Percentiles rank a stretch among this genome's conserved stretches.
Evolutionary conservation across 345 rosid genomes (phyloP).

Genomic region (Tarenaya hassleriana): DNA sequence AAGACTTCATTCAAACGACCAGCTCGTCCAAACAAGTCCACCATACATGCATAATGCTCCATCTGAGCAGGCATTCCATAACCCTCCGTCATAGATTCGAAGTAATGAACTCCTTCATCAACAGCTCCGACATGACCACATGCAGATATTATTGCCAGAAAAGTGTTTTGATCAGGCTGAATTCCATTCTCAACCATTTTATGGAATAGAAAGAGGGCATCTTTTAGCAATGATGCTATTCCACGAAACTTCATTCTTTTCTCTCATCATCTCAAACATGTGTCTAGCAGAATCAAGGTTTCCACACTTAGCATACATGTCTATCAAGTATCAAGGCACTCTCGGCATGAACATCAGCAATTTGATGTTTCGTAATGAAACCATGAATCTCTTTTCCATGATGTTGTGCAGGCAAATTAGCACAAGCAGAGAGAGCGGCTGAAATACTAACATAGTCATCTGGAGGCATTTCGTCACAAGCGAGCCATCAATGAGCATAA

Average conservation of each 20-base stretch:
- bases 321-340: slow-evolving; percentile 57
- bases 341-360: slow-evolving; percentile 48
- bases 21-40: slow-evolving; percentile 68
- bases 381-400: slow-evolving; percentile 76
- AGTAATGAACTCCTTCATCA: slow-evolving; percentile 48
- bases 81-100: slow-evolving; percentile 48
- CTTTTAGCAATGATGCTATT: slow-evolving; percentile 47
- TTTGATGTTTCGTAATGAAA: slow-evolving; percentile 48
- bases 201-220: slow-evolving; percentile 28
- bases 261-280: slow-evolving; percentile 49
- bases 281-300: slow-evolving; percentile 39
- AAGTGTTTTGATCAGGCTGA: slow-evolving; percentile 60
- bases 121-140: slow-evolving; percentile 65
- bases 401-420: slow-evolving; percentile 59
- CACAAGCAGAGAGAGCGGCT: slow-evolving; percentile 74
- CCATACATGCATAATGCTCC: slow-evolving; percentile 74
- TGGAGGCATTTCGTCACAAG: too few species aligned
- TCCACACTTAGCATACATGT: slow-evolving; percentile 86
- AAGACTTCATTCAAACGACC: slow-evolving; percentile 62
- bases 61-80: slow-evolving; percentile 49
- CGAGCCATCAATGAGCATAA: too few species aligned
- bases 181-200: slow-evolving; percentile 40
- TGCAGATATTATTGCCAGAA: slow-evolving; percentile 55
- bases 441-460: slow-evolving; percentile 60
- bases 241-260: slow-evolving; percentile 68